A percentile compares a stretch with the other conserved stretches of the same genome.
phyloP scores from a whole-genome alignment of 1,284 basidiomycete species.

The Naganishia cerealis region DNA sequence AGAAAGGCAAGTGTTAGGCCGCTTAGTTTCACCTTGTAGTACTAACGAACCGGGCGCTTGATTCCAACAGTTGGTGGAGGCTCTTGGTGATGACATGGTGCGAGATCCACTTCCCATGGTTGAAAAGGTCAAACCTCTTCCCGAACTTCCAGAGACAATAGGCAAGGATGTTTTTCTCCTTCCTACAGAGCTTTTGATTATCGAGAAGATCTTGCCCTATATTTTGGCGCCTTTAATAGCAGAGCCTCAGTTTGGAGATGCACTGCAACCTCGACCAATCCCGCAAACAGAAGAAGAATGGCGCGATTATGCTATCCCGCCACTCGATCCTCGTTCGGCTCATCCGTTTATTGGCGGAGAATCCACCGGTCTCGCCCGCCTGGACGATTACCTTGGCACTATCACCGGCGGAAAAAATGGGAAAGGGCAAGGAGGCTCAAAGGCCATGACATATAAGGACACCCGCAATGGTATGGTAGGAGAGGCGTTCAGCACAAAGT shows the following conservation, averaged over 20 bases:
- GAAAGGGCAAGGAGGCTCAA: conserved; percentile 43
- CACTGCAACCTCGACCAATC: conserved; percentile 11
- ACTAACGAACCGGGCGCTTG: conserved; percentile 55
- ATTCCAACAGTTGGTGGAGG: conserved; percentile 57
- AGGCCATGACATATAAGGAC: conserved; percentile 57
- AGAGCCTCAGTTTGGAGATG: conserved; percentile 30
- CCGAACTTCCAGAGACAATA: conserved; percentile 31
- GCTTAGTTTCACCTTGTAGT: too few species aligned
- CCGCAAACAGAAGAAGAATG: conserved; percentile 22
- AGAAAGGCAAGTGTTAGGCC: conserved; percentile 45
- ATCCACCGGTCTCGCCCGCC: conserved; percentile 49
- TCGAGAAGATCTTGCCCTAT: conserved; percentile 37
- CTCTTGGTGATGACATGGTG: conserved; percentile 50
- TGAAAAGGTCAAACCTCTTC: conserved; percentile 46
- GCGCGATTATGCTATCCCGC: conserved; percentile 28
- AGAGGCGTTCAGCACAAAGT: conserved; percentile 60
- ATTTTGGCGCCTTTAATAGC: conserved; percentile 31
- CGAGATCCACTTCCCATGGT: conserved; percentile 40
- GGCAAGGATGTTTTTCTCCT: conserved; percentile 16
- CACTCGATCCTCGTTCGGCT: conserved; percentile 44
- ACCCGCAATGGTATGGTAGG: conserved; percentile 61
- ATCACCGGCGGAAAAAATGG: conserved; percentile 40
- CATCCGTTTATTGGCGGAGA: conserved; percentile 57
- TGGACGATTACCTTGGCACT: conserved; percentile 54
- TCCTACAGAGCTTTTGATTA: conserved; percentile 33